Evolutionary conservation across 768 basidiomycete species (phyloP).

Genomic region (Sistotremastrum suecicum): DNA sequence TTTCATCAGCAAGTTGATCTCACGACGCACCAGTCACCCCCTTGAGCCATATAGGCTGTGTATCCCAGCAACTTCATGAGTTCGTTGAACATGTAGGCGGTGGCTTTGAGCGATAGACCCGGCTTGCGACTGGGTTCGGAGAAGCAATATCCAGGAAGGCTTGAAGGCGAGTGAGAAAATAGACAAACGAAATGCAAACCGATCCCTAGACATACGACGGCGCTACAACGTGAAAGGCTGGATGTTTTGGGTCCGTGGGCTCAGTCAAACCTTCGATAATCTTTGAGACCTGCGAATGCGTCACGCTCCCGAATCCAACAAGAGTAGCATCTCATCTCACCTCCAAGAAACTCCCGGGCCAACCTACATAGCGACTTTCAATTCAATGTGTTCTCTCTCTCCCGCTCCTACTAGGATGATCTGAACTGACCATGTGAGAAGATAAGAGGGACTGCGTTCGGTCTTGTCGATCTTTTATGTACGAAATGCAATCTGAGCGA

Average conservation of each 20-base stretch:
- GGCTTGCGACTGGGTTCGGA: slow-evolving; percentile 18
- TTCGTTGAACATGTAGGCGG: slow-evolving; percentile 18
- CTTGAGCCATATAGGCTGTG: slow-evolving; percentile 18
- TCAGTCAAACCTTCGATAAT: slow-evolving; percentile 15
- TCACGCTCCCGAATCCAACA: neutral
- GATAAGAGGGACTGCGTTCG: slow-evolving; percentile 6
- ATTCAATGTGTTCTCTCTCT: too few relatives aligned
- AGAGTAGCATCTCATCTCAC: neutral
- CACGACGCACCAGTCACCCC: slow-evolving; percentile 14
- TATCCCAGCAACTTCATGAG: slow-evolving; percentile 21
- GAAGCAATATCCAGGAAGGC: slow-evolving; percentile 20
- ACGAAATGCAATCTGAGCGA: slow-evolving; percentile 5
- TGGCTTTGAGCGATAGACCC: slow-evolving; percentile 14
- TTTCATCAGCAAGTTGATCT: neutral
- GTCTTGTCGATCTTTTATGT: slow-evolving; percentile 2
- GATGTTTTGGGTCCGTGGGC: slow-evolving; percentile 16
- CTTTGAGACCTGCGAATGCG: slow-evolving; percentile 13
- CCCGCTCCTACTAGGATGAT: too few relatives aligned
- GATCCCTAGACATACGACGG: slow-evolving; percentile 9
- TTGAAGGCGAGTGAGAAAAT: neutral
- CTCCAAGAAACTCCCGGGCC: slow-evolving; percentile 22
- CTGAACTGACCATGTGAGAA: slow-evolving; percentile 1
- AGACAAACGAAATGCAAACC: neutral
- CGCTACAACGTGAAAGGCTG: slow-evolving; percentile 21
- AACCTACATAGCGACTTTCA: neutral